These are phyloP conservation scores for Podosphaera fusca DNA, from an alignment of 2,329 filamentous ascomycete species.

Conservation along the genomic window DNA sequence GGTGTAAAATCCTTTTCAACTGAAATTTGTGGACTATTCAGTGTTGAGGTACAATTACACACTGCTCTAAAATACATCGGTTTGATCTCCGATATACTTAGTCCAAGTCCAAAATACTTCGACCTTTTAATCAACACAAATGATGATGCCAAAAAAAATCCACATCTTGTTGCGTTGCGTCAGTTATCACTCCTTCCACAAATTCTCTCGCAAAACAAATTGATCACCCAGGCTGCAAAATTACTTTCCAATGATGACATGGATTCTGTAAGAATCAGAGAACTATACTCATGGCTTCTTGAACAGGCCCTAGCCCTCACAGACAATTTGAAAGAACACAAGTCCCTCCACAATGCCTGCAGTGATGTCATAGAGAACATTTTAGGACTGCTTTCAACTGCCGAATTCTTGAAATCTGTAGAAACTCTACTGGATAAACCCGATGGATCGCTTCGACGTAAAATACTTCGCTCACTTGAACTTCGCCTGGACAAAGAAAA, in stretches of 20 bases:
- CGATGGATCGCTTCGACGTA: slow-evolving; percentile 52
- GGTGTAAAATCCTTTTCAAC: slow-evolving; percentile 52
- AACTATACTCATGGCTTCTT: slow-evolving; percentile 44
- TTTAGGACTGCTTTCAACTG: slow-evolving; percentile 65
- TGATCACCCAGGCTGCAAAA: slow-evolving; percentile 30
- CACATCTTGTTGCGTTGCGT: slow-evolving; percentile 27
- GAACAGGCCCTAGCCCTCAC: slow-evolving; percentile 43
- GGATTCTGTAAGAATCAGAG: slow-evolving; percentile 40
- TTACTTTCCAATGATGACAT: slow-evolving; percentile 39
- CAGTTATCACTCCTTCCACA: slow-evolving; percentile 33
- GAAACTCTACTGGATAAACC: slow-evolving; percentile 58
- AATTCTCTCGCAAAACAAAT: slow-evolving; percentile 32
- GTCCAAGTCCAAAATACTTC: slow-evolving; percentile 51
- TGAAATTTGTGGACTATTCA: slow-evolving; percentile 50
- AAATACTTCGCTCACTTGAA: slow-evolving; percentile 62
- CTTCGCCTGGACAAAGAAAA: slow-evolving; percentile 52
- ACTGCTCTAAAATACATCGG: slow-evolving; percentile 57
- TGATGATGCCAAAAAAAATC: slow-evolving; percentile 22
- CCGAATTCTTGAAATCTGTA: slow-evolving; percentile 73
- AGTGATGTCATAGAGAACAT: slow-evolving; percentile 55
- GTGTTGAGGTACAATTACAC: slow-evolving; percentile 51
- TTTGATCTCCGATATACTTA: slow-evolving; percentile 52
- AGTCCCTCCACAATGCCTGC: slow-evolving; percentile 31
- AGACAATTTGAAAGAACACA: slow-evolving; percentile 35
- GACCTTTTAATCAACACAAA: slow-evolving; percentile 43